These are phyloP conservation scores for Ocimum tenuiflorum DNA, from an alignment of 257 asterid species.

Conservation along the genomic window DNA sequence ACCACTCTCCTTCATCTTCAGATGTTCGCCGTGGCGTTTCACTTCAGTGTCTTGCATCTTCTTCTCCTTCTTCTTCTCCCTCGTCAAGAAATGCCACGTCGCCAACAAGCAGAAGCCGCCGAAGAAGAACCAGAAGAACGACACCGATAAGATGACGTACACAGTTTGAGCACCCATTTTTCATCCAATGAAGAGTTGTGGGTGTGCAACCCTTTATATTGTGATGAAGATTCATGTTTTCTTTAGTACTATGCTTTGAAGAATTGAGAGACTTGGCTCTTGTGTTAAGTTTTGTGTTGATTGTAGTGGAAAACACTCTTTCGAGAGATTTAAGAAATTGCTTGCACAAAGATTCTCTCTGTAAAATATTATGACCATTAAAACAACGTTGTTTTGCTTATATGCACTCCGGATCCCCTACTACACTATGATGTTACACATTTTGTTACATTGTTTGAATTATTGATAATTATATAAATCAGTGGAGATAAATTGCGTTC, in stretches of 20 bases:
- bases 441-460: too few relatives aligned
- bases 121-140: conserved; percentile 30
- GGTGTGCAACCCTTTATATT: conserved; percentile 10
- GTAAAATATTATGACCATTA: too few relatives aligned
- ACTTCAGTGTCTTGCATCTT: conserved; percentile 25
- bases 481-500: too few relatives aligned
- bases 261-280: conserved; percentile 38
- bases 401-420: too few relatives aligned
- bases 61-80: conserved; percentile 27
- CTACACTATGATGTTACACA: too few relatives aligned
- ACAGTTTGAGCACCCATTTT: conserved; percentile 14
- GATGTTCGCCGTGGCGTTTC: conserved; percentile 28
- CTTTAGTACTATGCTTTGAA: conserved; percentile 33
- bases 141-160: conserved; percentile 23
- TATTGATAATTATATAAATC: too few relatives aligned
- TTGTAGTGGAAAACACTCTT: conserved; percentile 42
- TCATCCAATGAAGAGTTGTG: background rate
- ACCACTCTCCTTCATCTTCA: conserved; percentile 34
- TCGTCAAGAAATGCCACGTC: conserved; percentile 24
- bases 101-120: conserved; percentile 22
- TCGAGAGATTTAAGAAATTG: background rate
- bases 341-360: background rate
- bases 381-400: too few relatives aligned
- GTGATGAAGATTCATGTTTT: conserved; percentile 11
- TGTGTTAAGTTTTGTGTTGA: conserved; percentile 41